phyloP scores from a whole-genome alignment of 768 basidiomycete species.

The Tricholoma flavovirens region DNA sequence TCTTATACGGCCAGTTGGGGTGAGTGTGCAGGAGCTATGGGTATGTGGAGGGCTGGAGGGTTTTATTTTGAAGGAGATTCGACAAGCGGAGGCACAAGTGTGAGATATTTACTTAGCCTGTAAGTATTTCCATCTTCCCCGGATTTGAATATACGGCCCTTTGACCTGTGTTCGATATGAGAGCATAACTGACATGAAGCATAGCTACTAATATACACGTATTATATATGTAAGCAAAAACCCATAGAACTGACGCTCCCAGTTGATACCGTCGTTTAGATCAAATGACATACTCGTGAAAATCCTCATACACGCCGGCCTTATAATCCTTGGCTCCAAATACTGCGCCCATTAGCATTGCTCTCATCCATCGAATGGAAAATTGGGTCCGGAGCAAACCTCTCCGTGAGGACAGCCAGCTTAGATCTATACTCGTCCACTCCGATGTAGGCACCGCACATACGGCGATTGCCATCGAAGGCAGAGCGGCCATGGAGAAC shows the following conservation, averaged over 20 bases:
- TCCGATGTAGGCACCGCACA: conserved; percentile 96
- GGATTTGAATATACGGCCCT: neutral
- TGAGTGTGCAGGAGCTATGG: conserved; percentile 98
- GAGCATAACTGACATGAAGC: neutral
- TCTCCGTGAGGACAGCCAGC: conserved; percentile 60
- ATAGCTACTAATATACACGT: neutral
- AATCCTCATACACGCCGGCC: neutral
- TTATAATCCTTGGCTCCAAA: conserved; percentile 55
- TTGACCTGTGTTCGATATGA: neutral
- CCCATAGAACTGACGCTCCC: no score
- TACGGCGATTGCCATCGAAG: conserved; percentile 80
- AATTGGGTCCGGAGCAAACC: conserved; percentile 37
- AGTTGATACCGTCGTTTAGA: no score
- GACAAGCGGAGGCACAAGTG: conserved; percentile 23
- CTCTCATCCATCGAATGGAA: conserved; percentile 20
- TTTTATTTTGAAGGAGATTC: conserved; percentile 75
- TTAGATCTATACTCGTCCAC: conserved; percentile 86
- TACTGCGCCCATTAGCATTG: conserved; percentile 35
- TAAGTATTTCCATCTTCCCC: neutral
- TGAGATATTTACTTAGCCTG: neutral
- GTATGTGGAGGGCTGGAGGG: conserved; percentile 92
- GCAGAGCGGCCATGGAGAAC: conserved; percentile 92
- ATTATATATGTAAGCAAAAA: no score
- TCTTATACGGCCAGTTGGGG: conserved; percentile 70
- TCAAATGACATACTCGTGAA: no score